phyloP scores from a whole-genome alignment of 1,139 yeast species.

The Hanseniaspora sp. region DNA sequence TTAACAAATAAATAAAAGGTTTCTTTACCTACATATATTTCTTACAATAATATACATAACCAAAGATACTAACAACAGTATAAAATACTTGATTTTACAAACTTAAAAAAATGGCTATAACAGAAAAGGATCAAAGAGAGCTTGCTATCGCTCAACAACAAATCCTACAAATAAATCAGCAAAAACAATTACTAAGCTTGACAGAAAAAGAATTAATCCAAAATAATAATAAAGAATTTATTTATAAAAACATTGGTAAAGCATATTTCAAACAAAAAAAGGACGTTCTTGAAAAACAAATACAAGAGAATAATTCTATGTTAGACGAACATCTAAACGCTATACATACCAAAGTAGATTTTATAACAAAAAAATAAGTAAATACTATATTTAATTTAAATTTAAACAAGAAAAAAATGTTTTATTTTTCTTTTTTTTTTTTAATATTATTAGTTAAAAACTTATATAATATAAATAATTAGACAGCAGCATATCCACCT shows the following conservation, averaged over 20 bases:
- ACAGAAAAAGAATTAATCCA: constrained; percentile 44
- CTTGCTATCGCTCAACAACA: constrained; percentile 53
- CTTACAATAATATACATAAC: no score
- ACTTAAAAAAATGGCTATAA: constrained; percentile 23
- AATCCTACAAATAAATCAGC: constrained; percentile 45
- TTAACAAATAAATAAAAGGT: no score
- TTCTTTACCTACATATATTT: no score
- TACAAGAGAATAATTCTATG: constrained; percentile 43
- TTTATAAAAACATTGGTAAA: constrained; percentile 83
- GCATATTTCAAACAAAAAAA: constrained; percentile 42
- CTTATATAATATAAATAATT: constrained; percentile 17
- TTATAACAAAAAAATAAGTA: constrained; percentile 41
- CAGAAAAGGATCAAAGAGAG: constrained; percentile 61
- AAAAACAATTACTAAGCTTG: constrained; percentile 45
- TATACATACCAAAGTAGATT: constrained; percentile 56
- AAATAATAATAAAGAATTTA: constrained; percentile 36
- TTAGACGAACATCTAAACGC: constrained; percentile 50
- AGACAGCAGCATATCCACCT: constrained; percentile 89
- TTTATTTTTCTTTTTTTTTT: background rate
- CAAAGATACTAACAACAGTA: background rate
- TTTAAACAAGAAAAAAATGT: constrained; percentile 40
- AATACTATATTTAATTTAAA: constrained; percentile 23
- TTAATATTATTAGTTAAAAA: constrained; percentile 3
- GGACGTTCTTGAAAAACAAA: constrained; percentile 40
- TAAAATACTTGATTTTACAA: background rate